Percentiles rank a stretch among this genome's conserved stretches.
Evolutionary conservation across 352 stramenopile species (phyloP).

Genomic region (Phytopythium vexans): DNA sequence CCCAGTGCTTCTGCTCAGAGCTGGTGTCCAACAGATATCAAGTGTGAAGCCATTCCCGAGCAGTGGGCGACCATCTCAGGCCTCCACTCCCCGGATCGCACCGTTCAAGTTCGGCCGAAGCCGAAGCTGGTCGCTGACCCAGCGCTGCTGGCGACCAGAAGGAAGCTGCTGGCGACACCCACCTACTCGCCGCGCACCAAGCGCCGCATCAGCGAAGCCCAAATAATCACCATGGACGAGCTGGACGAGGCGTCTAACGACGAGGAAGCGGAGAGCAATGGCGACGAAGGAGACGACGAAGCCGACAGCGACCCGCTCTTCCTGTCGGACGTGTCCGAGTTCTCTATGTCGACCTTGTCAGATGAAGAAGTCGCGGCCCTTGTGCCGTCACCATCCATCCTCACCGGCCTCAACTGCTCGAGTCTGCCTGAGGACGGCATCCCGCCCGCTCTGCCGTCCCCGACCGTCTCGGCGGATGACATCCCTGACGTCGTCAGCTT

Average conservation of each 20-base stretch:
- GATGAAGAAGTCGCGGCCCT: slow-evolving; percentile 36
- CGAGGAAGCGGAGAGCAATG: slow-evolving; percentile 13
- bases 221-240: slow-evolving; percentile 8
- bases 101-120: neutral
- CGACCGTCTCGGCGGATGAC: slow-evolving; percentile 22
- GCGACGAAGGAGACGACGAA: slow-evolving; percentile 8
- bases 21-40: too few species aligned
- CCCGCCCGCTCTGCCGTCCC: neutral
- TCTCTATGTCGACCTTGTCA: slow-evolving; percentile 34
- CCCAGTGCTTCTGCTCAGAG: too few species aligned
- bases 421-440: neutral
- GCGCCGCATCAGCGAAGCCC: slow-evolving; percentile 26
- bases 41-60: too few species aligned
- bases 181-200: slow-evolving; percentile 34
- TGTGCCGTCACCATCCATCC: slow-evolving; percentile 26
- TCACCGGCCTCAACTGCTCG: slow-evolving; percentile 4
- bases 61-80: too few species aligned
- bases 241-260: slow-evolving; percentile 9
- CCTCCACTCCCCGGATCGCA: too few species aligned
- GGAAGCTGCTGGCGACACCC: slow-evolving; percentile 10
- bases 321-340: slow-evolving; percentile 26
- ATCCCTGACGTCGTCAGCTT: slow-evolving; percentile 63
- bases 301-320: slow-evolving; percentile 20
- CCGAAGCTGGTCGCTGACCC: neutral
- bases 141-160: slow-evolving; percentile 1